phyloP scores from a whole-genome alignment of 768 basidiomycete species.

The Lepiota venenata region DNA sequence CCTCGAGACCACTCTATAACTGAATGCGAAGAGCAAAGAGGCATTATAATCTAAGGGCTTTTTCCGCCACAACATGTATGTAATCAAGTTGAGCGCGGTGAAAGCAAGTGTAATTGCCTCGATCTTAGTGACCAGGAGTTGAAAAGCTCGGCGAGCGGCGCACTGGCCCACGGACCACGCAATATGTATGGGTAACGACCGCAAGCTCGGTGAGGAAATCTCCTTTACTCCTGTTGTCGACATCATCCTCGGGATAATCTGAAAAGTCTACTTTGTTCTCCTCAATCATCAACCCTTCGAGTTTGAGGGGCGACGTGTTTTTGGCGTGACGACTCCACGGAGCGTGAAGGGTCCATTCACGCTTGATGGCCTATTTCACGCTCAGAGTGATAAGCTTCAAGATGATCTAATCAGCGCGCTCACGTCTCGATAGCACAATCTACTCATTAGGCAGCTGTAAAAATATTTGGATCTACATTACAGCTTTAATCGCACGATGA shows the following conservation, averaged over 20 bases:
- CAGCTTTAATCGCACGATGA: no score
- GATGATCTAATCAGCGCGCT: no score
- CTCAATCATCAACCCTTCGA: not conserved
- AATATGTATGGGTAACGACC: slow-evolving; percentile 7
- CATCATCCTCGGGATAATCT: not conserved
- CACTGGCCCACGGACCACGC: slow-evolving; percentile 8
- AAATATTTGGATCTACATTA: no score
- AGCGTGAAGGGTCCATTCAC: no score
- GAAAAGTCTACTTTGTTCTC: not conserved
- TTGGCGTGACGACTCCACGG: no score
- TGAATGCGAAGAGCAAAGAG: not conserved
- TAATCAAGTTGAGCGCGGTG: not conserved
- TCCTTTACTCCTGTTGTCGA: slow-evolving; percentile 11
- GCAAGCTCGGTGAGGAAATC: slow-evolving; percentile 11
- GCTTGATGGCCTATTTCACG: no score
- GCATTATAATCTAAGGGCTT: slow-evolving; percentile 3
- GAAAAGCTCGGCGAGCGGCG: not conserved
- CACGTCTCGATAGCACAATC: no score
- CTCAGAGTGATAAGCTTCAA: no score
- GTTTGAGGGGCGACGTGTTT: no score
- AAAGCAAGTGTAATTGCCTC: not conserved
- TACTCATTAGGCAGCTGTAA: no score
- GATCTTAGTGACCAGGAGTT: not conserved
- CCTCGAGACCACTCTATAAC: not conserved
- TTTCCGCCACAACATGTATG: slow-evolving; percentile 1